Percentiles rank a stretch among this genome's conserved stretches.
Evolutionary conservation across 78 protist genomes (phyloP).

Genomic region (Cavenderia fasciculata): DNA sequence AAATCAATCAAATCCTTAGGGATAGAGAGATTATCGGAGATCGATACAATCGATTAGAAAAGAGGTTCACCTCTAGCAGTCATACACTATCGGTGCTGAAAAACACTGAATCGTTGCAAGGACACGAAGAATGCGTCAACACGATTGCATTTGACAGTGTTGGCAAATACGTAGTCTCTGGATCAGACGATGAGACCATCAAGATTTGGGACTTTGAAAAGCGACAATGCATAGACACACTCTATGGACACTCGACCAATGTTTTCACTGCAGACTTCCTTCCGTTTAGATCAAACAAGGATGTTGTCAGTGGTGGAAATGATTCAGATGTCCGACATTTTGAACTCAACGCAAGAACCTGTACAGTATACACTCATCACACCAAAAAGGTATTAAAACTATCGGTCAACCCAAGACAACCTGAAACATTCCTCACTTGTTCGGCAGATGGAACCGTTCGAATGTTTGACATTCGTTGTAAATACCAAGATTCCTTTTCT

Average conservation of each 20-base stretch:
- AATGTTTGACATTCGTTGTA: constrained; percentile 51
- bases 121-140: constrained; percentile 79
- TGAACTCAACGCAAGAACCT: constrained; percentile 16
- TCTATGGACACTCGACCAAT: constrained; percentile 62
- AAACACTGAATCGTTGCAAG: too few relatives aligned
- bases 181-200: constrained; percentile 49
- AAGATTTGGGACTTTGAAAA: constrained; percentile 50
- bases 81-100: too few relatives aligned
- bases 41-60: too few relatives aligned
- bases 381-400: constrained; percentile 50
- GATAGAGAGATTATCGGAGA: too few relatives aligned
- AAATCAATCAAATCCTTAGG: too few relatives aligned
- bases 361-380: constrained; percentile 76
- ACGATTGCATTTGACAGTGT: constrained; percentile 73
- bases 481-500: constrained; percentile 19
- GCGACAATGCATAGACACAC: constrained; percentile 27
- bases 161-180: constrained; percentile 52
- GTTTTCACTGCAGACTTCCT: constrained; percentile 70
- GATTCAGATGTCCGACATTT: constrained; percentile 75
- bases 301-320: constrained; percentile 64
- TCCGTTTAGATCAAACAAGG: constrained; percentile 21
- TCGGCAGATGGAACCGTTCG: constrained; percentile 80
- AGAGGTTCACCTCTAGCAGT: too few relatives aligned
- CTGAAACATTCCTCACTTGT: constrained; percentile 28
- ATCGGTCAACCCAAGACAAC: constrained; percentile 26